phyloP scores from a whole-genome alignment of 2,329 filamentous ascomycete species.

The Calonectria pteridis region DNA sequence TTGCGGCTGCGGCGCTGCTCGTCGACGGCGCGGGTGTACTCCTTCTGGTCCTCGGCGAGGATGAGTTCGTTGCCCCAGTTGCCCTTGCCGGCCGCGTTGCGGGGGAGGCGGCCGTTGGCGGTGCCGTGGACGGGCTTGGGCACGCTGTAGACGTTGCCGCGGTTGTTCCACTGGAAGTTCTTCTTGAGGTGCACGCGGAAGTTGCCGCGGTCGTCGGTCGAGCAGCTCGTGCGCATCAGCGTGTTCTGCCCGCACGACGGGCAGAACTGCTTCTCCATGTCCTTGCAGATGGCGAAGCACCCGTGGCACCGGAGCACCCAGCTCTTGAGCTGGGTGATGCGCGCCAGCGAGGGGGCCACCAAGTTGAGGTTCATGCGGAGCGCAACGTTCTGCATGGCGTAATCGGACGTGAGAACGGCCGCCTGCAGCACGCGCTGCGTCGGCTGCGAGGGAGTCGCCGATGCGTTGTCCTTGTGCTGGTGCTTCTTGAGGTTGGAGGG shows the following conservation, averaged over 20 bases:
- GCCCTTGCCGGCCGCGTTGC: conserved; percentile 80
- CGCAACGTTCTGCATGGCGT: conserved; percentile 97
- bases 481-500: conserved; percentile 90
- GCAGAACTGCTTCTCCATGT: conserved; percentile 93
- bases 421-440: conserved; percentile 80
- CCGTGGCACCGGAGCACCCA: conserved; percentile 94
- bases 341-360: conserved; percentile 80
- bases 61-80: conserved; percentile 90
- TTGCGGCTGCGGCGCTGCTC: conserved; percentile 76
- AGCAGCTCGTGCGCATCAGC: conserved; percentile 86
- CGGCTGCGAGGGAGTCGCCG: conserved; percentile 60
- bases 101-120: conserved; percentile 79
- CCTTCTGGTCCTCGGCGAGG: conserved; percentile 95
- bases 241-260: conserved; percentile 90
- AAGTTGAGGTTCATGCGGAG: conserved; percentile 95
- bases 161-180: conserved; percentile 96
- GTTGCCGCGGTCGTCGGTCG: conserved; percentile 82
- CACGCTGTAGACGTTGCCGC: conserved; percentile 92
- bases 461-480: conserved; percentile 73
- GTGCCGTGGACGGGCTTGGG: conserved; percentile 89
- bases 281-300: conserved; percentile 87
- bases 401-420: conserved; percentile 94
- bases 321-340: conserved; percentile 87
- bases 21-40: conserved; percentile 76
- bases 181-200: conserved; percentile 91